These are phyloP conservation scores for Talaromyces borbonicus DNA, from an alignment of 495 filamentous ascomycete genomes.

Conservation along the genomic window DNA sequence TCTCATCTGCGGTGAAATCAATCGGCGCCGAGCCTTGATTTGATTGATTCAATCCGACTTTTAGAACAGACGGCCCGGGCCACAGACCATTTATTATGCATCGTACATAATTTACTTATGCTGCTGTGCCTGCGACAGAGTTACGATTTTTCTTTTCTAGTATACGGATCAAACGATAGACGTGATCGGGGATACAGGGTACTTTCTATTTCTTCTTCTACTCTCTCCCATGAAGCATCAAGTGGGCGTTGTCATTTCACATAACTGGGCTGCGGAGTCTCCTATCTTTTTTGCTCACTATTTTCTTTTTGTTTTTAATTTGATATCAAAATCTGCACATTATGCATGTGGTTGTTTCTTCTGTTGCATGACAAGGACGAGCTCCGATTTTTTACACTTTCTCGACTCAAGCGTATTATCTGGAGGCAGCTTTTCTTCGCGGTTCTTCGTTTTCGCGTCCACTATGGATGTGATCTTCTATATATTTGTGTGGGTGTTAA, in stretches of 20 bases:
- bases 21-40: too few species aligned
- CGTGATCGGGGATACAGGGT: constrained; percentile 22
- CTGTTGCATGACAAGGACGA: constrained; percentile 7
- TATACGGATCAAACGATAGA: constrained; percentile 42
- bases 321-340: constrained; percentile 11
- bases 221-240: constrained; percentile 17
- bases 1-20: too few species aligned
- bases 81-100: too few species aligned
- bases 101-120: too few species aligned
- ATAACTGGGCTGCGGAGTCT: background rate
- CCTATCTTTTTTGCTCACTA: background rate
- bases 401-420: constrained; percentile 4
- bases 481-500: too few species aligned
- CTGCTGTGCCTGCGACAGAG: constrained; percentile 32
- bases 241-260: constrained; percentile 18
- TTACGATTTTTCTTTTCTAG: constrained; percentile 25
- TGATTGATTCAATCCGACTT: too few species aligned
- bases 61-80: too few species aligned
- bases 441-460: too few species aligned
- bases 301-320: constrained; percentile 10
- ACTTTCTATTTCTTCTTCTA: constrained; percentile 12
- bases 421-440: constrained; percentile 4
- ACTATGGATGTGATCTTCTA: too few species aligned
- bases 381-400: background rate
- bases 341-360: constrained; percentile 10